Evolutionary conservation across 345 rosid species (phyloP), one percentile per base, ranked within the genome.

Genomic region (Euclidium syriacum): DNA sequence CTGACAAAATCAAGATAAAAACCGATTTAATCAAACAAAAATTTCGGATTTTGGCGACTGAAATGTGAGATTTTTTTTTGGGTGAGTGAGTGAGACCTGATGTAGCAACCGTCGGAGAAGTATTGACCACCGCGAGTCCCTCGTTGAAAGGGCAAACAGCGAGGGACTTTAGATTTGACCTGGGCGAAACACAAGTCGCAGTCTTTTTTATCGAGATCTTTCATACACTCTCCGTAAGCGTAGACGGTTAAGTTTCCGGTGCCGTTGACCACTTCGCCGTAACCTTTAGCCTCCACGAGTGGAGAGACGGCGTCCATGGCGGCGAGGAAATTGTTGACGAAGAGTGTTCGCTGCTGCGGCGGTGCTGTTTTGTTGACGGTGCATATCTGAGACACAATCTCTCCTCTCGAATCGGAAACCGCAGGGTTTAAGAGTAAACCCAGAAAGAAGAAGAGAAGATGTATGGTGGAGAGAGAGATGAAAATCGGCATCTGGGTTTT

Each of bases 181-280:
- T 78, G 90, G 44, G 98, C 96, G 58, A 86, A 73, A 26, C 96
- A 91, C 73, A 91, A 72, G 76, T 79, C 71, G 54, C 96, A 91
- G 46, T 88, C 98, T 22, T 53, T 71, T 62, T 22, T 73, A 32
- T 78, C 79, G 11, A 91, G 91, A 65, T 91, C 96, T 27, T 78
- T 75, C 76, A 86, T 81, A 65, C 98, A 91, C 85, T 88, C 88
- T 16, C 95, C 98, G 50, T 68, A 85, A 7, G 83, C 73, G 56
- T 86, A 91, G 3, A 91, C 96, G 0, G 82, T 74, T 17, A 58
- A 24, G 71, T 74, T 77, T 0, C 82, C 82, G 0, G 81, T 63
- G 23, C 86, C 82, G 33, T 71, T 71, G 39, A 66, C 44, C 0
- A 79, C 83, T 30, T 75, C 67, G 1, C 83, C 90, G 50, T 75